Evolutionary conservation across 1,284 basidiomycete genomes (phyloP), one percentile per base, ranked within the genome.

Genomic region (Leccinum huronense): DNA sequence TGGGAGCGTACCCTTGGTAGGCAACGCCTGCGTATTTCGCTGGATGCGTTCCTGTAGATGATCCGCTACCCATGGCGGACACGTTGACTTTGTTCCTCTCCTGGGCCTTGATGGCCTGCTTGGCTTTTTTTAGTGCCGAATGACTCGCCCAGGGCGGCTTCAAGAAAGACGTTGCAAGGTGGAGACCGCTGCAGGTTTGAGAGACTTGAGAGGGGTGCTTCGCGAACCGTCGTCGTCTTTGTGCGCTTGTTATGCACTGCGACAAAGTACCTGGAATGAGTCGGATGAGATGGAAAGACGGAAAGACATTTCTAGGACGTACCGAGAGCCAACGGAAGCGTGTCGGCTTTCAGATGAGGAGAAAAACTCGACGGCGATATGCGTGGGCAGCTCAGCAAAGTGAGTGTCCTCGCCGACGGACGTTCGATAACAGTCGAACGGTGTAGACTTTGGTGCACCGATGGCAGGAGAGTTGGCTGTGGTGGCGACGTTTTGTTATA

Each of bases 51-150:
- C 85, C 80, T 93, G 90, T 61, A 98, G 79, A 77, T 92, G 87
- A 58, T 82, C 83, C 69, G 89, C 86, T 23, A 95, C 89, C 84
- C 90, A 97, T 94, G 1, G 93, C 93, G 60, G 82, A 81, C 14
- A 92, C 86, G 77, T 97, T 93, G 42, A 98, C 88, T 73, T 88
- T 88, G 79, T 95, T 95, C 66, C 95, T 84, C 76, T 94, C 94
- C 65, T 86, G 85, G 2, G 93, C 90, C 63, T 86, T 86, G 70
- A 97, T 94, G 34, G 87, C 88, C 14, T 87, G 86, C 77, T 94
- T 91, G 45, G 94, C 93, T 75, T 97, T 97, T 78, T 94, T 93
- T n/a, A 13, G 94, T 97, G 27, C 95, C 95, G 69, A 98, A 98
- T 1, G 91, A 86, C 73, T 94, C 89, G 36, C 95, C 95, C 1